A percentile compares a stretch with the other conserved stretches of the same genome.
These are phyloP conservation scores for Volutella citrinella DNA, from an alignment of 2,329 filamentous ascomycete genomes.

Conservation along the genomic window DNA sequence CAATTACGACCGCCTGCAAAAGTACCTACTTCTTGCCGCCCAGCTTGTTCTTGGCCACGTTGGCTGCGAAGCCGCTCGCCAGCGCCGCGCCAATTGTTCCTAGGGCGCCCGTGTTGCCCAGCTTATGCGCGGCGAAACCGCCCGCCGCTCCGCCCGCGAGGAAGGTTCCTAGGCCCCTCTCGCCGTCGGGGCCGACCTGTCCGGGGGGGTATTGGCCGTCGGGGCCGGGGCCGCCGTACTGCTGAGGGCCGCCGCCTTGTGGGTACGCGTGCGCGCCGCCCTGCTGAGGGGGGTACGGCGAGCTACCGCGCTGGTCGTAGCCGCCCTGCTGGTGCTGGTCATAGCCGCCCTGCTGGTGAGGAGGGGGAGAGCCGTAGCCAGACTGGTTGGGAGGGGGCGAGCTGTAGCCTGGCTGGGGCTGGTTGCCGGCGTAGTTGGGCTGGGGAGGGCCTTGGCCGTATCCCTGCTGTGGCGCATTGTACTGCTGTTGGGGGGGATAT, in stretches of 20 bases:
- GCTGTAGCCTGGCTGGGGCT: constrained; percentile 15
- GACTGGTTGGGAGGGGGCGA: constrained; percentile 22
- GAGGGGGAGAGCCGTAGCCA: constrained; percentile 20
- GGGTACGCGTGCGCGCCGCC: constrained; percentile 23
- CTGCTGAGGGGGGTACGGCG: constrained; percentile 19
- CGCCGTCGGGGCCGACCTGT: constrained; percentile 34
- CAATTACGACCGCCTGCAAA: too few species aligned
- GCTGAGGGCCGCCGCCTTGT: constrained; percentile 18
- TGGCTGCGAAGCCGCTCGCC: constrained; percentile 54
- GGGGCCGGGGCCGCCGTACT: too few species aligned
- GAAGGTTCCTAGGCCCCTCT: constrained; percentile 55
- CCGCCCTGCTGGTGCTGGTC: constrained; percentile 18
- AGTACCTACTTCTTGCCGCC: constrained; percentile 23
- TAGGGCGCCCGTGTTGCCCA: constrained; percentile 50
- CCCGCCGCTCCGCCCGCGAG: constrained; percentile 51
- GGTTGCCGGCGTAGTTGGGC: neutral
- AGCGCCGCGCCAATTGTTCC: constrained; percentile 49
- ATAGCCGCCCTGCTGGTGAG: constrained; percentile 20
- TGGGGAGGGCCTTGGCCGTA: constrained; percentile 17
- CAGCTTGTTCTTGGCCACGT: constrained; percentile 44
- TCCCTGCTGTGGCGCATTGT: constrained; percentile 10
- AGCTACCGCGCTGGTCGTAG: constrained; percentile 18
- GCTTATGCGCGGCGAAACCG: constrained; percentile 52
- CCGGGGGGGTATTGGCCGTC: constrained; percentile 23
- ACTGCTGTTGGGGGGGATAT: constrained; percentile 12